Evolutionary conservation across 73 alveolate genomes (phyloP), one percentile per base, ranked within the genome.

Genomic region (Halteria grandinella): DNA sequence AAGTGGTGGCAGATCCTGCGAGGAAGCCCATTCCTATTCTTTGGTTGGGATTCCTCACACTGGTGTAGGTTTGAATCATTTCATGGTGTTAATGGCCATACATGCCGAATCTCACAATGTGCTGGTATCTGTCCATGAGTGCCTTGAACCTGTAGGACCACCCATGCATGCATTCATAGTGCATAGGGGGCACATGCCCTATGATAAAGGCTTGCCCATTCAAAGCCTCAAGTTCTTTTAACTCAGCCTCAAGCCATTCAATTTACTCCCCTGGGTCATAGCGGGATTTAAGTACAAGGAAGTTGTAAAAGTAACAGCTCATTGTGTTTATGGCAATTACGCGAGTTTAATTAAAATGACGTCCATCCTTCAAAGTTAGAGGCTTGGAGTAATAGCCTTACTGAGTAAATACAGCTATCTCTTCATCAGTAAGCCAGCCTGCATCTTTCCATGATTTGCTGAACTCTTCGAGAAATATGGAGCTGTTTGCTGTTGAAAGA

Each of bases 81-180:
- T 82, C 91, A 52, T 21, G 31, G 55, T 82, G 91, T 10, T 54
- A 39, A 64, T 82, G 91, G 25, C 87, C 91, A 25, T 20, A 82
- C 21, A 55, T n/a, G 36, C 62, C 33, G 49, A 51, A 31, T 10
- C 83, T 54, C 29, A 82, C 54, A 8, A 72, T 47, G 73, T 71
- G 87, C 36, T 82, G 76, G 48, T 72, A 82, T 55, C 86, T 54
- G n/a, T 82, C 91, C 69, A 72, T 43, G 0, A 82, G 66, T 0
- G 82, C 86, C 44, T 75, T 3, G 70, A 36, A 73, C 48, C 91
- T 53, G n/a, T 28, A 49, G 1, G 77, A 50, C 69, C 70, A 71
- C 14, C 45, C 86, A 36, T 43, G 39, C 3, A 53, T 40, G 50
- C 91, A 82, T 32, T 78, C 86, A 36, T 36, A 5, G 1, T 44